phyloP scores from a whole-genome alignment of 2,329 filamentous ascomycete genomes.

The Chrysosphaeria jannelii region DNA sequence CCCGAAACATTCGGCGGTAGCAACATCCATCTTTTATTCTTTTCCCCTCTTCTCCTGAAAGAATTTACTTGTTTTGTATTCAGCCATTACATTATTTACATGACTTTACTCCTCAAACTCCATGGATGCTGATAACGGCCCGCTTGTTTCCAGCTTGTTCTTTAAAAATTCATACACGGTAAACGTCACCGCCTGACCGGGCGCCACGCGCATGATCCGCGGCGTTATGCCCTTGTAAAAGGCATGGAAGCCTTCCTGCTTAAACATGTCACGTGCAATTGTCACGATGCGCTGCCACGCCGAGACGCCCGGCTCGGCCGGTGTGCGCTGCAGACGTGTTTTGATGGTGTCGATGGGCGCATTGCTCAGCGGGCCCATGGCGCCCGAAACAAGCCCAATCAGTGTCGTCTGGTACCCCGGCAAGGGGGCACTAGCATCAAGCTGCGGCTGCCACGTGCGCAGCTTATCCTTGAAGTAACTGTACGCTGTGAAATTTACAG shows the following conservation, averaged over 20 bases:
- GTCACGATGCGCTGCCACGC: conserved; percentile 47
- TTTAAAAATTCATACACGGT: conserved; percentile 55
- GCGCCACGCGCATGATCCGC: conserved; percentile 86
- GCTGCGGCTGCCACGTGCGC: conserved; percentile 40
- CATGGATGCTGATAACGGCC: conserved; percentile 25
- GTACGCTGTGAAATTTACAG: conserved; percentile 96
- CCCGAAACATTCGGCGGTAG: too few species aligned
- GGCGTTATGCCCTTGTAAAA: conserved; percentile 99
- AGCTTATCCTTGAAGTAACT: conserved; percentile 66
- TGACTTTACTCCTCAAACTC: conserved; percentile 33
- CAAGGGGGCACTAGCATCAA: conserved; percentile 25
- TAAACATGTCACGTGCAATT: conserved; percentile 68
- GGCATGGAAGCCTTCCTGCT: conserved; percentile 74
- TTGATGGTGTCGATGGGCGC: conserved; percentile 98
- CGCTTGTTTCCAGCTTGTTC: conserved; percentile 37
- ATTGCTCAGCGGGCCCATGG: conserved; percentile 87
- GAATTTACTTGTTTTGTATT: not conserved
- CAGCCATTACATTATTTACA: not conserved
- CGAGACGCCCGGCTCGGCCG: conserved; percentile 50
- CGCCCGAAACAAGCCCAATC: conserved; percentile 73
- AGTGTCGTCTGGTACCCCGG: conserved; percentile 73
- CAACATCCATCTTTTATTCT: too few species aligned
- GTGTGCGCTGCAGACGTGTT: conserved; percentile 76
- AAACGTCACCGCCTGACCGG: conserved; percentile 59
- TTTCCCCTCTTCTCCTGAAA: not conserved